Evolutionary conservation across 257 asterid species (phyloP), one percentile per base, ranked within the genome.

Genomic region (Solanum neorickii): DNA sequence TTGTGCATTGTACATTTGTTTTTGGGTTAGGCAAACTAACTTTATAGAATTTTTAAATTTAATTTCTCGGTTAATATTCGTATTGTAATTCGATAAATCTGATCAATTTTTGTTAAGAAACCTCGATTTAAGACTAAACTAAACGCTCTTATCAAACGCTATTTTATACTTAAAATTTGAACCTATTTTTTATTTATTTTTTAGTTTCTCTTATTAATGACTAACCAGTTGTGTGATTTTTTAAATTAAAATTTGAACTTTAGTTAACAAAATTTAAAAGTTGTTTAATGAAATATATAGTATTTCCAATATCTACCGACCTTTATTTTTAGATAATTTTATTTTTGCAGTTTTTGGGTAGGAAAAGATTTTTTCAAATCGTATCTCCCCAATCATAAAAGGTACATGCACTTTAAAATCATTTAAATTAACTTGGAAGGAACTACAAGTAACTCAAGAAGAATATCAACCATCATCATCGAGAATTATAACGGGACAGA

Each of bases 401-500:
- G 84, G 68, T 47, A 27, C 84, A 47, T 47, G 68, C 68, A 80
- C 60, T 9, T 80, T 29, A 49, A 47, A 80, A 29, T 47, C 27
- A 47, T 47, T 80, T 18, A 80, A 80, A 23, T 23, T n/a, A 23
- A 47, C 44, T 80, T 80, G 68, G 84, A 80, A 27, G 44, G 41
- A 80, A 46, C 25, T 46, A 25, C 4, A 78, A 25, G 21, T 46
- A 27, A 80, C 84, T 80, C 66, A 44, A 25, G 5, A 77, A 77
- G 21, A 14, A 41, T 3, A 23, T 75, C 46, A 75, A 20, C 16
- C 23, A 41, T 23, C 23, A 23, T 5, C 29, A 69, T 29, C 0
- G 3, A 70, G 0, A 72, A 33, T 4, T 0, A 1, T 33, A 0
- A 9, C 2, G 3, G 16, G 1, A 35, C 0, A 0, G 1, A 73